Percentiles rank a stretch among this genome's conserved stretches.
Evolutionary conservation across 2,329 filamentous ascomycete genomes (phyloP).

Genomic region (Cercospora sojina): DNA sequence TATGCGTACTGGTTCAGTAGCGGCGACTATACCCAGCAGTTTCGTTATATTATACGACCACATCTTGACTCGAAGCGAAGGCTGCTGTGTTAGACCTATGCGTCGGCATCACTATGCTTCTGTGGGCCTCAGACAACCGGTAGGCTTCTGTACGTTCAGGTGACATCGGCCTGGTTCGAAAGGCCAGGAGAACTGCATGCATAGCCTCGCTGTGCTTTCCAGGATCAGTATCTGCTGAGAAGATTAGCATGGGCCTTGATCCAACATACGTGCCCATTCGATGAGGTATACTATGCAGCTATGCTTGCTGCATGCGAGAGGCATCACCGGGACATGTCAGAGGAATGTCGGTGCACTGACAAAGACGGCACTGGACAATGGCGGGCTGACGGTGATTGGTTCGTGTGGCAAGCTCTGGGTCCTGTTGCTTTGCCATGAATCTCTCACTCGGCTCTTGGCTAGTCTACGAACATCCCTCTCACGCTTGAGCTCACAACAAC

Average conservation of each 20-base stretch:
- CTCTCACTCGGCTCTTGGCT: conserved; percentile 2
- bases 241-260: not conserved
- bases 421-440: conserved; percentile 5
- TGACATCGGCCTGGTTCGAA: not conserved
- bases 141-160: not conserved
- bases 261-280: not conserved
- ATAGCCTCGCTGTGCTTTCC: not conserved
- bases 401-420: not conserved
- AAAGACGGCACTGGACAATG: not conserved
- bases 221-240: not conserved
- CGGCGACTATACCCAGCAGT: not conserved
- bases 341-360: not conserved
- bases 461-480: not conserved
- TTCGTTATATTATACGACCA: not conserved
- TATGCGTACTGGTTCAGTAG: not conserved
- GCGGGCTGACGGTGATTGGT: not conserved
- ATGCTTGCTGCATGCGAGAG: not conserved
- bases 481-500: not conserved
- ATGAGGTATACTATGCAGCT: not conserved
- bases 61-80: not conserved
- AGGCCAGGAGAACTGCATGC: not conserved
- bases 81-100: not conserved
- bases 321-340: not conserved
- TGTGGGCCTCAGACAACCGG: not conserved
- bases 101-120: not conserved